A percentile compares a stretch with the other conserved stretches of the same genome.
Evolutionary conservation across 177 flowering plant genomes (phyloP).

Genomic region (Vitis hybrid): DNA sequence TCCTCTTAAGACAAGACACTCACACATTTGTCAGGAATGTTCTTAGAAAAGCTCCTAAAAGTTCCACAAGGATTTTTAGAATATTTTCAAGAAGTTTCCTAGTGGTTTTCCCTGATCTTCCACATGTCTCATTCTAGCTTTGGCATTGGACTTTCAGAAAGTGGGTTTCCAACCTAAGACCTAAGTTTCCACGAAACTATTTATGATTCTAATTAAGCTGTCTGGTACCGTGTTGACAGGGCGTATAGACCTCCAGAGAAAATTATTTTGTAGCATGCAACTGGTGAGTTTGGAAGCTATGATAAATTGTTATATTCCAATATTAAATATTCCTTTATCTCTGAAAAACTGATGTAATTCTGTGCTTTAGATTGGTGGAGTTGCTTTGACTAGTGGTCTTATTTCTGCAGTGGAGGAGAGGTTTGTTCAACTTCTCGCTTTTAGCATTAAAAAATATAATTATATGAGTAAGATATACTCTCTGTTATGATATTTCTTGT

Average conservation of each 20-base stretch:
- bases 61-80: no score
- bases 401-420: constrained; percentile 90
- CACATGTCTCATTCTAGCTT: no score
- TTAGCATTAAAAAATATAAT: neutral
- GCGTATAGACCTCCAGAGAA: constrained; percentile 92
- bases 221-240: constrained; percentile 44
- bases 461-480: neutral
- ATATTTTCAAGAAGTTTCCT: no score
- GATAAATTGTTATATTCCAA: neutral
- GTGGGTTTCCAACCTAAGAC: no score
- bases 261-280: constrained; percentile 91
- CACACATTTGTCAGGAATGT: no score
- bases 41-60: no score
- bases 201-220: neutral
- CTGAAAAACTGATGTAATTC: constrained; percentile 20
- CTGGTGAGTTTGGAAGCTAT: constrained; percentile 54
- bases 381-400: constrained; percentile 78
- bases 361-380: constrained; percentile 84
- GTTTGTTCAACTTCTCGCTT: constrained; percentile 32
- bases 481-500: neutral
- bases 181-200: no score
- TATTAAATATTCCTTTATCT: neutral
- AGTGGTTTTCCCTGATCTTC: no score
- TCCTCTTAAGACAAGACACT: no score
- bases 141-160: no score